Percentiles rank a stretch among this genome's conserved stretches.
phyloP scores from a whole-genome alignment of 169 alveolate genomes.

The Plasmodium inui region DNA sequence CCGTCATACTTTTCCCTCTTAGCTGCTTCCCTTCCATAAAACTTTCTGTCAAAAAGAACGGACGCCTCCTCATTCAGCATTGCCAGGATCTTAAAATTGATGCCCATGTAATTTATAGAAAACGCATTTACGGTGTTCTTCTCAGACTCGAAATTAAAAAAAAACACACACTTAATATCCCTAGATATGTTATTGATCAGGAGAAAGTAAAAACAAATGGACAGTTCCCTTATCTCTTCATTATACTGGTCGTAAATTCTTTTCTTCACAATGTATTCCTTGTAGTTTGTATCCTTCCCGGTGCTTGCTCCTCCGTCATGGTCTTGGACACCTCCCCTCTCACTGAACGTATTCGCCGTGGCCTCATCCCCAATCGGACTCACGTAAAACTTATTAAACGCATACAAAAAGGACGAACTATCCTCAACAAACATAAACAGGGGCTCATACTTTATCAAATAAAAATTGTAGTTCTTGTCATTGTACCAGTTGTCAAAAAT shows the following conservation, averaged over 20 bases:
- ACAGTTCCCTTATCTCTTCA: constrained; percentile 69
- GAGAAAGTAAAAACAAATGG: constrained; percentile 59
- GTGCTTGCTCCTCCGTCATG: constrained; percentile 17
- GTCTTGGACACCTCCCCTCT: neutral
- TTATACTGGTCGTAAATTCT: constrained; percentile 53
- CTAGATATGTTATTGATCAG: constrained; percentile 50
- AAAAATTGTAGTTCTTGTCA: constrained; percentile 76
- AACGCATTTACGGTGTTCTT: constrained; percentile 69
- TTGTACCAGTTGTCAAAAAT: constrained; percentile 81
- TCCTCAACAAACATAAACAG: constrained; percentile 83
- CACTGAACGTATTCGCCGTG: neutral
- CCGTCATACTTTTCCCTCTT: neutral
- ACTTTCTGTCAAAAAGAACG: constrained; percentile 8
- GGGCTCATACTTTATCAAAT: constrained; percentile 79
- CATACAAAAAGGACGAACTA: constrained; percentile 84
- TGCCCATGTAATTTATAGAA: constrained; percentile 50
- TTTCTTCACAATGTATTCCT: constrained; percentile 77
- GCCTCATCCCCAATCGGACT: constrained; percentile 9
- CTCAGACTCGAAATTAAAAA: constrained; percentile 52
- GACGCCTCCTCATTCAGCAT: constrained; percentile 43
- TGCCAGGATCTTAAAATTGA: constrained; percentile 25
- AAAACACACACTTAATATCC: constrained; percentile 62
- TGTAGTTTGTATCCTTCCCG: constrained; percentile 69
- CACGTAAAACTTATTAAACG: constrained; percentile 78
- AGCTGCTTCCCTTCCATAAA: neutral